A percentile compares a stretch with the other conserved stretches of the same genome.
phyloP scores from a whole-genome alignment of 805 yeast genomes.

The Kodamaea leandrae region DNA sequence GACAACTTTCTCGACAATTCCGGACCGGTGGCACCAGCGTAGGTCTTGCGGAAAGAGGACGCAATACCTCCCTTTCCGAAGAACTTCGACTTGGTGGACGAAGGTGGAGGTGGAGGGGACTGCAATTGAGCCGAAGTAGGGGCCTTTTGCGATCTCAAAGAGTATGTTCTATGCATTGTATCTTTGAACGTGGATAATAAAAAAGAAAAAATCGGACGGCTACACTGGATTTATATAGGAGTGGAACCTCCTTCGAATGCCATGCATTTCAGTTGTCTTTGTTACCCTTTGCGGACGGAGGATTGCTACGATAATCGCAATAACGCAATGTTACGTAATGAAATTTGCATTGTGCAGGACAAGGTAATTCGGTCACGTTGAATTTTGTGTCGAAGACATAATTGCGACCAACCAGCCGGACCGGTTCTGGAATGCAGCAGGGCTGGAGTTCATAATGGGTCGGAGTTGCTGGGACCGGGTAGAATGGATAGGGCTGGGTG shows the following conservation, averaged over 20 bases:
- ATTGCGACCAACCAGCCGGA: too few relatives aligned
- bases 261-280: background rate
- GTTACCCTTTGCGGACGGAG: background rate
- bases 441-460: too few relatives aligned
- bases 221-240: background rate
- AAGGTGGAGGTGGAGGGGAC: conserved; percentile 93
- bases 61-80: conserved; percentile 78
- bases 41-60: conserved; percentile 60
- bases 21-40: conserved; percentile 81
- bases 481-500: too few relatives aligned
- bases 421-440: too few relatives aligned
- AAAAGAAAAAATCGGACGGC: conserved; percentile 2
- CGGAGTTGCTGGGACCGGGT: too few relatives aligned
- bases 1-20: conserved; percentile 74
- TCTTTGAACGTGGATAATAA: background rate
- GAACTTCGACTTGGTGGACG: conserved; percentile 84
- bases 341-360: background rate
- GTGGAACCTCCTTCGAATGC: background rate
- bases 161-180: conserved; percentile 95
- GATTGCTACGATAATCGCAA: background rate
- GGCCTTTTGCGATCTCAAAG: conserved; percentile 90
- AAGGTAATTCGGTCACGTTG: background rate
- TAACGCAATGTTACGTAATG: conserved; percentile 1
- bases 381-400: too few relatives aligned
- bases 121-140: conserved; percentile 96